Evolutionary conservation across 1,139 yeast species (phyloP).

Genomic region (Candida anutae): DNA sequence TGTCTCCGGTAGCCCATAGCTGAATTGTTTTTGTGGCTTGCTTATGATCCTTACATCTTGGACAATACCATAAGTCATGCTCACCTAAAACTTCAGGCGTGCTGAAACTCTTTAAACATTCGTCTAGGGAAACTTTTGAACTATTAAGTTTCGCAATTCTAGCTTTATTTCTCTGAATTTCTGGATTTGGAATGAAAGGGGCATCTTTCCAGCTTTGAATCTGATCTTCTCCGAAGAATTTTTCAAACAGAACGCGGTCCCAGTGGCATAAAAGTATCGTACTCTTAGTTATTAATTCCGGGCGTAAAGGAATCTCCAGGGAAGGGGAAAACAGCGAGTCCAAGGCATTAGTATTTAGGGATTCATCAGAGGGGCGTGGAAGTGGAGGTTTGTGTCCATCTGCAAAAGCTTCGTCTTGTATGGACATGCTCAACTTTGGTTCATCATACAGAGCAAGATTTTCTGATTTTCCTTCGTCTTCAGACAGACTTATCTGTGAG

Average conservation of each 20-base stretch:
- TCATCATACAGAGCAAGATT: slow-evolving; percentile 21
- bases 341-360: slow-evolving; percentile 5
- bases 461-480: slow-evolving; percentile 14
- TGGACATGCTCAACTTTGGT: slow-evolving; percentile 3
- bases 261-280: slow-evolving; percentile 70
- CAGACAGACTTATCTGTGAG: slow-evolving; percentile 8
- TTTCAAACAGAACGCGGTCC: slow-evolving; percentile 40
- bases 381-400: too few relatives aligned
- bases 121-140: slow-evolving; percentile 56
- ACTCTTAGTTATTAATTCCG: slow-evolving; percentile 19
- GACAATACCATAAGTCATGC: slow-evolving; percentile 93
- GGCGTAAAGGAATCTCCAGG: too few relatives aligned
- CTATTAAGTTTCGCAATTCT: slow-evolving; percentile 31
- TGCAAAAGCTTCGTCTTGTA: too few relatives aligned
- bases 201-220: slow-evolving; percentile 50
- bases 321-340: too few relatives aligned
- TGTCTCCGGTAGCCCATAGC: slow-evolving; percentile 88
- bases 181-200: slow-evolving; percentile 42
- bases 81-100: slow-evolving; percentile 81
- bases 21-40: slow-evolving; percentile 90
- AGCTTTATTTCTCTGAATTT: slow-evolving; percentile 40
- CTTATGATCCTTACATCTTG: slow-evolving; percentile 78
- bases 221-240: slow-evolving; percentile 41
- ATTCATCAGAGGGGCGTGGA: slow-evolving; percentile 12
- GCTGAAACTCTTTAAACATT: slow-evolving; percentile 70